These are phyloP conservation scores for Rhodotorula paludigena DNA, from an alignment of 768 basidiomycete genomes.

Conservation along the genomic window DNA sequence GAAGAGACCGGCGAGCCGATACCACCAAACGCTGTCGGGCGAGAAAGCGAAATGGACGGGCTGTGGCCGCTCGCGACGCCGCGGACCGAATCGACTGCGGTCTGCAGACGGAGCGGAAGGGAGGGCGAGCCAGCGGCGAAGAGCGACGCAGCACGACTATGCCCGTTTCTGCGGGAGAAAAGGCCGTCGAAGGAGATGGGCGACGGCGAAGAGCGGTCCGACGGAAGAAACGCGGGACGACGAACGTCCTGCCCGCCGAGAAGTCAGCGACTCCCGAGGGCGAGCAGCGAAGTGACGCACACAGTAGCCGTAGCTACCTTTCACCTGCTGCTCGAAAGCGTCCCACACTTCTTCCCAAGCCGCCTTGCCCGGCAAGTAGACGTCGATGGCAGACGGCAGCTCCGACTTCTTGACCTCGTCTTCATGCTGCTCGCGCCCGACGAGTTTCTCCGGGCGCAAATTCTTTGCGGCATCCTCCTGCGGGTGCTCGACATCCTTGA, in stretches of 20 bases:
- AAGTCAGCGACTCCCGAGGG: neutral
- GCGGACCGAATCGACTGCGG: constrained; percentile 14
- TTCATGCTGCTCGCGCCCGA: neutral
- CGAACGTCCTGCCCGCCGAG: neutral
- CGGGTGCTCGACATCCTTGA: neutral
- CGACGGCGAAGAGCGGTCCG: neutral
- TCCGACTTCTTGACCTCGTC: constrained; percentile 7
- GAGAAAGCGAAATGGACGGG: constrained; percentile 3
- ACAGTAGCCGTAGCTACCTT: neutral
- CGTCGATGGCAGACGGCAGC: constrained; percentile 14
- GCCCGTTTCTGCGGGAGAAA: neutral
- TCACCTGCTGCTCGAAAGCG: neutral
- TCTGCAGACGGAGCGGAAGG: constrained; percentile 18
- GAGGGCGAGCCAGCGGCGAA: neutral
- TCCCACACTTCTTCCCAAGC: constrained; percentile 21
- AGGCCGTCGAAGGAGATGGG: neutral
- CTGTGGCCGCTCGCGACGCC: neutral
- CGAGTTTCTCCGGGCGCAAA: too few relatives aligned
- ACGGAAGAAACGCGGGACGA: neutral
- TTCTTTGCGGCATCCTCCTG: too few relatives aligned
- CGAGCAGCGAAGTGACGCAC: neutral
- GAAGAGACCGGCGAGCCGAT: neutral
- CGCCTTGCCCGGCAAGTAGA: constrained; percentile 21
- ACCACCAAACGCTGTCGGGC: neutral
- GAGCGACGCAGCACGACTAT: constrained; percentile 23